A percentile compares a stretch with the other conserved stretches of the same genome.
Evolutionary conservation across 2,329 filamentous ascomycete species (phyloP).

Genomic region (Pyrenophora graminea): DNA sequence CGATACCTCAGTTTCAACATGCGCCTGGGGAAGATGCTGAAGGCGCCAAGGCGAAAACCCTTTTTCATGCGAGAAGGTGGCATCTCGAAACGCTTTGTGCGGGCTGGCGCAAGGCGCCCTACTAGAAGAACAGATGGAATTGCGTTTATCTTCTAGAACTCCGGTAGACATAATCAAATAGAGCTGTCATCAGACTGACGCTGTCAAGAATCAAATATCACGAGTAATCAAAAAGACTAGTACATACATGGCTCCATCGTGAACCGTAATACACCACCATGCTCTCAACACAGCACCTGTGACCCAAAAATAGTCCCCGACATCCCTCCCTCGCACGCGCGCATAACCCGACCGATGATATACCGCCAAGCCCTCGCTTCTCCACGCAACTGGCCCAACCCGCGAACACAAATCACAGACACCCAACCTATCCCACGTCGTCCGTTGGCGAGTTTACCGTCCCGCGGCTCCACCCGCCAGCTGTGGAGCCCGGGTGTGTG

Average conservation of each 20-base stretch:
- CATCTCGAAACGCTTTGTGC: constrained; percentile 15
- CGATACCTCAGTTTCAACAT: constrained; percentile 20
- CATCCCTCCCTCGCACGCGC: background rate
- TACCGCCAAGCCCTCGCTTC: constrained; percentile 29
- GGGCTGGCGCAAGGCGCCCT: background rate
- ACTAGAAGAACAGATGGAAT: background rate
- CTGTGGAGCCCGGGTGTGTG: background rate
- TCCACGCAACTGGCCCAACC: constrained; percentile 34
- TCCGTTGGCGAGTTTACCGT: background rate
- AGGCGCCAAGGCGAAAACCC: constrained; percentile 26
- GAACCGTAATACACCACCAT: constrained; percentile 16
- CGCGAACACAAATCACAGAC: constrained; percentile 1
- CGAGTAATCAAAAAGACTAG: no score
- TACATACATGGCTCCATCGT: no score
- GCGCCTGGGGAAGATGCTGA: constrained; percentile 13
- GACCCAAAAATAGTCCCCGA: constrained; percentile 16
- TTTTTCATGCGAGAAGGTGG: constrained; percentile 17
- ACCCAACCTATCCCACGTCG: background rate
- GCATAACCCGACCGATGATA: constrained; percentile 23
- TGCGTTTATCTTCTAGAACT: background rate
- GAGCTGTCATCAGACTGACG: no score
- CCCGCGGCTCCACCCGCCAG: constrained; percentile 2
- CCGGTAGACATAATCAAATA: no score
- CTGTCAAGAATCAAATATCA: no score
- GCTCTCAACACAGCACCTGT: no score